Base-by-base conservation (phyloP, 371 early-diverging fungal species). In the Syncephalastrum sp. region DNA sequence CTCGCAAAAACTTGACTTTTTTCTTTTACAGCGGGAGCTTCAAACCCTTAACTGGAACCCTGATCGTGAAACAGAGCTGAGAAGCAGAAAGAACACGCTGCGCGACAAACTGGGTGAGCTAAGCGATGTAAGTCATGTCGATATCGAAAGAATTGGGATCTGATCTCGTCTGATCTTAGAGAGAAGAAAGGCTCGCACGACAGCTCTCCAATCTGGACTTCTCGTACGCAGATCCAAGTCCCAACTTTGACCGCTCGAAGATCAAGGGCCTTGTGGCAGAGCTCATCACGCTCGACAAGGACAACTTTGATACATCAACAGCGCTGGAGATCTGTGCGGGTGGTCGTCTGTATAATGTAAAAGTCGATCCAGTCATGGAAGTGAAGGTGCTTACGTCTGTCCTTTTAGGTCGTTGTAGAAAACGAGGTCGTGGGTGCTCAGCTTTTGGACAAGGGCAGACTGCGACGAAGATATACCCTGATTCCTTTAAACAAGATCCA, bases 401-500 rank as follows among this genome's bases (percentile, higher is more conserved):
- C 12, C 41, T 10, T 23, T 1, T 58, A 89, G 90, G 86, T 98
- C 5, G 95, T 99, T 15, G 97, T 99, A 1, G 89, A 93, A 16
- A 85, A 92, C 65, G 99, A 99, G 60, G 79, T 82, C 4, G 84
- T 95, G 4, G 99, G 91, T 21, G 78, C 90, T 0, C 85, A 89
- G 63, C 70, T 99, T 21, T 73, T 99, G 19, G 86, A 95, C 50
- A 74, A 82, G 15, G 94, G 94, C 13, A 79, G 74, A 45, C 75
- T 98, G 6, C 82, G 85, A 47, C 88, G 86, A 47, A 86, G 96
- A n/a, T 91, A 94, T 33, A 97, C 96, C 5, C 82, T 99, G 27
- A 96, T 99, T 58, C 99, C 99, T 6, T 76, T 99, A 10, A 97
- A 96, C 85, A 97, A 96, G 68, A 98, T 99, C 46, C 72, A 77